Conservation (phyloP, 106 monocot species). For the Platanthera guangdongensis region DNA sequence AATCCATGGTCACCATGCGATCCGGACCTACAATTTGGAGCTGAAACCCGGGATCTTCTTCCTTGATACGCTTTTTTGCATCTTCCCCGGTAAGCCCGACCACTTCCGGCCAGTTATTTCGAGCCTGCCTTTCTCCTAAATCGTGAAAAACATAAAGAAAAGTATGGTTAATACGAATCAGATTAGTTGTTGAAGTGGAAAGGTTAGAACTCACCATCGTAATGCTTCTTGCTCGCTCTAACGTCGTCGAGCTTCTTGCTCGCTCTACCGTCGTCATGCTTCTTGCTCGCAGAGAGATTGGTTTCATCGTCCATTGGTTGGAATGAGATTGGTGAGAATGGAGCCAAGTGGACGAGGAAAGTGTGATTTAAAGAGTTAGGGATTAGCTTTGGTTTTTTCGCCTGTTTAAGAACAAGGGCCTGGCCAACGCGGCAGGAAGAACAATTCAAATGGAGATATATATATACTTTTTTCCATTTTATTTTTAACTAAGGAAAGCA, state of each 20-base stretch:
- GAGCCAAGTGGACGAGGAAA: no score
- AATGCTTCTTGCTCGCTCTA: background rate
- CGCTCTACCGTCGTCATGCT: background rate
- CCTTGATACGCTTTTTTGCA: constrained; percentile 14
- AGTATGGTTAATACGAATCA: background rate
- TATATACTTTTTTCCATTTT: no score
- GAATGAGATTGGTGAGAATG: no score
- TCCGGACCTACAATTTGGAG: constrained; percentile 11
- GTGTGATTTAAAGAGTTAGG: no score
- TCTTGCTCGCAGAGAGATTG: background rate
- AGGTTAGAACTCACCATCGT: no score
- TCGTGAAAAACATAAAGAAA: background rate
- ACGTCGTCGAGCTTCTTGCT: no score
- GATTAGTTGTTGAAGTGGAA: background rate
- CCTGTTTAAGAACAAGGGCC: no score
- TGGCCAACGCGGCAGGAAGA: no score
- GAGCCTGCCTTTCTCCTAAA: background rate
- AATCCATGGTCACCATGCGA: constrained; percentile 11
- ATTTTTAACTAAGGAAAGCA: no score
- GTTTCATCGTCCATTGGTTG: background rate
- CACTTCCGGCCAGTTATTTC: constrained; percentile 17
- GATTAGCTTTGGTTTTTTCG: no score
- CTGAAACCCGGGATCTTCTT: constrained; percentile 2
- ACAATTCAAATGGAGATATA: no score
- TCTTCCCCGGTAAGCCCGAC: constrained; percentile 15